Percentiles rank a stretch among this genome's conserved stretches.
Conservation (phyloP, 768 basidiomycete genomes). For the Suillus brevipes region DNA sequence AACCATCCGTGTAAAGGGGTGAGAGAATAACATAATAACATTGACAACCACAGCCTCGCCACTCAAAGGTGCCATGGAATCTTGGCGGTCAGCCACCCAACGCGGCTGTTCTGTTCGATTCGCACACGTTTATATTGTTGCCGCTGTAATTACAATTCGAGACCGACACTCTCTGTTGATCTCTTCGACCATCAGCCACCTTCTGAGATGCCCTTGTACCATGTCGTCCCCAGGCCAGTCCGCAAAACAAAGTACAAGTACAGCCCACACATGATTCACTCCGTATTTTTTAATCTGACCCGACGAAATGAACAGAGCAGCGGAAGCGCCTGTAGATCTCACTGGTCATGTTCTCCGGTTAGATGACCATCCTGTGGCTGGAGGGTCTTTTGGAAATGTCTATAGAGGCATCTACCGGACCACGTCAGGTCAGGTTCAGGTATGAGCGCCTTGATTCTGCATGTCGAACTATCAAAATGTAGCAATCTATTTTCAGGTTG, state of each 20-base stretch:
- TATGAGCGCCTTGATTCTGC: not conserved
- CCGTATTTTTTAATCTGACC: not conserved
- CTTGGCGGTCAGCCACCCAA: not conserved
- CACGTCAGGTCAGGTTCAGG: constrained; percentile 1
- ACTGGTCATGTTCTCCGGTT: constrained; percentile 8
- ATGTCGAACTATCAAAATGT: not conserved
- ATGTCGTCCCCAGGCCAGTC: not conserved
- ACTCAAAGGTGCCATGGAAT: not conserved
- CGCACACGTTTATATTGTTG: not conserved
- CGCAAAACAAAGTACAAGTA: not conserved
- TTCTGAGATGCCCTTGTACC: not conserved
- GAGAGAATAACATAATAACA: not conserved
- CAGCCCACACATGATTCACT: not conserved
- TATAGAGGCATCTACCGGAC: constrained; percentile 9
- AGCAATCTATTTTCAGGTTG: constrained; percentile 14
- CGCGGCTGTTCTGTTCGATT: not conserved
- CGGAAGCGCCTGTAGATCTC: constrained; percentile 10
- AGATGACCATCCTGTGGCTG: not conserved
- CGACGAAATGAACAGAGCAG: not conserved
- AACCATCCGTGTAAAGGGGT: not conserved
- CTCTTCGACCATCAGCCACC: not conserved
- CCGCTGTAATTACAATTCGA: not conserved
- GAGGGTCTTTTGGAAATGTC: constrained; percentile 20
- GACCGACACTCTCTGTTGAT: not conserved
- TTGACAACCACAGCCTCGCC: not conserved